Evolutionary conservation across 306 rosid genomes (phyloP), one percentile per base, ranked within the genome.

Genomic region (Sophora flavescens): DNA sequence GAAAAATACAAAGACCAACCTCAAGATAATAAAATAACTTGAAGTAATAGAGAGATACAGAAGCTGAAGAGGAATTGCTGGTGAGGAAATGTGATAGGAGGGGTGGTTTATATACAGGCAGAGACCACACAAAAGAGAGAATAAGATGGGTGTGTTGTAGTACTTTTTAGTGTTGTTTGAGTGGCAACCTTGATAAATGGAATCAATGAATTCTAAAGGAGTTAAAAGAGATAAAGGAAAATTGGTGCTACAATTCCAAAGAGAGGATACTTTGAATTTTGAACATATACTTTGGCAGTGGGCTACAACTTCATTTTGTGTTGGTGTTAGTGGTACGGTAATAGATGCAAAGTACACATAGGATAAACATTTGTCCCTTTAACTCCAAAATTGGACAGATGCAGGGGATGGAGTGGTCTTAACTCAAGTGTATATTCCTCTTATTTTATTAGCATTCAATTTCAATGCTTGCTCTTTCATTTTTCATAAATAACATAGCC

Each of bases 141-240:
- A 80, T 87, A 89, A 89, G 89, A 88, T 87, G 86, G 86, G 69
- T 62, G 87, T 84, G 91, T 76, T 85, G 90, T 76, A 86, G 78
- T 80, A 77, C 90, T 93, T 91, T 89, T 82, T 63, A 84, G 87
- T 88, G 85, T 80, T 85, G 83, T 85, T 83, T 68, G 81, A 84
- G 80, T 80, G 78, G 78, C 87, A 85, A 85, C 86, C 87, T 92
- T 87, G 96, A 90, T 90, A 88, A 90, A 84, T 85, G 91, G 87
- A 82, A 86, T 86, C 84, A 78, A 73, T 72, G 56, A 85, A 81
- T 82, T 62, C 81, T 76, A 78, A 90, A 78, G 90, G 79, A 71
- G 79, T 77, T 68, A 82, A 85, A 86, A 86, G 87, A 83, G 91
- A 85, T 78, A 81, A 74, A 82, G 67, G 63, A 68, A 68, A 81